Evolutionary conservation across 306 rosid genomes (phyloP).

Genomic region (Rosa lucieae): DNA sequence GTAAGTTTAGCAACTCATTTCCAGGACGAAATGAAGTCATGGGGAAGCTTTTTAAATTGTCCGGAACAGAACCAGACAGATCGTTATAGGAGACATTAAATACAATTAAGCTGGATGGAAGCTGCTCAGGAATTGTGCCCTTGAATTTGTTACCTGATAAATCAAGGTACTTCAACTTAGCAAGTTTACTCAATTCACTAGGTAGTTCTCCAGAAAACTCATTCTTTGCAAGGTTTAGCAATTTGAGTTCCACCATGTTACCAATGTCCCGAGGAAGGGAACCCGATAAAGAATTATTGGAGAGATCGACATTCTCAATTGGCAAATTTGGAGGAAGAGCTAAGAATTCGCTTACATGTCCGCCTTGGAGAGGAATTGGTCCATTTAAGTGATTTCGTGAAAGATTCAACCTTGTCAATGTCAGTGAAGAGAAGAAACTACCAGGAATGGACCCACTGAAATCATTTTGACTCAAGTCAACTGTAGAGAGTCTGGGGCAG

Average conservation of each 20-base stretch:
- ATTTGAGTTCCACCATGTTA: conserved; percentile 68
- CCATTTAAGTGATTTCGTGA: conserved; percentile 78
- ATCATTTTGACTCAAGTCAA: conserved; percentile 81
- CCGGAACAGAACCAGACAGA: conserved; percentile 73
- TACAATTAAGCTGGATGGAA: conserved; percentile 59
- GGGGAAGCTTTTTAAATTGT: conserved; percentile 63
- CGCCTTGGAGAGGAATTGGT: conserved; percentile 62
- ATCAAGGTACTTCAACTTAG: conserved; percentile 70
- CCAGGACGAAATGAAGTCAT: conserved; percentile 72
- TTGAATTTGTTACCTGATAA: conserved; percentile 74
- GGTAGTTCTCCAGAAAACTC: conserved; percentile 78
- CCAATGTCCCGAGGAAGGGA: conserved; percentile 71
- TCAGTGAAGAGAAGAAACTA: conserved; percentile 59
- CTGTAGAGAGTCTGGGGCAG: conserved; percentile 49
- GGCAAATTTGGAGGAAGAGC: conserved; percentile 52
- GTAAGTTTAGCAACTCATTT: conserved; percentile 50
- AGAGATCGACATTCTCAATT: conserved; percentile 74
- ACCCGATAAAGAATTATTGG: conserved; percentile 67
- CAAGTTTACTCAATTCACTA: conserved; percentile 66
- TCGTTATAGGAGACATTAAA: conserved; percentile 87
- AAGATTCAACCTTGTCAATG: conserved; percentile 72
- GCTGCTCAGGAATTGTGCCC: conserved; percentile 79
- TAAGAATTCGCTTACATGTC: conserved; percentile 71
- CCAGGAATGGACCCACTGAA: conserved; percentile 76
- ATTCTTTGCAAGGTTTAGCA: conserved; percentile 79